Evolutionary conservation across 169 alveolate species (phyloP).

Genomic region (Cyclospora cayetanensis): DNA sequence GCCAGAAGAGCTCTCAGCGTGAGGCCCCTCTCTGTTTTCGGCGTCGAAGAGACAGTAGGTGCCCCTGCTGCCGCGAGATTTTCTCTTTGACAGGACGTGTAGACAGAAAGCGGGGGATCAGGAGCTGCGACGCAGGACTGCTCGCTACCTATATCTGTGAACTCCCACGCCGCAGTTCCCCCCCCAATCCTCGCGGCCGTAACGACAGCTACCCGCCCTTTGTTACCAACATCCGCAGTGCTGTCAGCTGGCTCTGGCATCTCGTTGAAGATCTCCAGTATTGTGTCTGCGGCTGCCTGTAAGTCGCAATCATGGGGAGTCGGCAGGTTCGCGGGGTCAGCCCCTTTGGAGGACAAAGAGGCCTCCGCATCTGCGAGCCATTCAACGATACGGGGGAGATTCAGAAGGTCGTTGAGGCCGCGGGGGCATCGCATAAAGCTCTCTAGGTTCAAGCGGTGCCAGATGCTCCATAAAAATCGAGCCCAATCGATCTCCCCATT

Average conservation of each 20-base stretch:
- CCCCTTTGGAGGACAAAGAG: neutral
- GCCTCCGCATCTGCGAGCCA: neutral
- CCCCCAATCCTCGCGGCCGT: conserved; percentile 44
- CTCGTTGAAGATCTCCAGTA: neutral
- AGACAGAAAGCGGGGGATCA: neutral
- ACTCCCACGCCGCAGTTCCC: neutral
- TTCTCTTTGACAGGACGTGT: neutral
- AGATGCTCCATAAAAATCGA: neutral
- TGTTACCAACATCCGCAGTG: neutral
- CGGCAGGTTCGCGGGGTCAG: neutral
- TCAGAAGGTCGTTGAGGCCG: conserved; percentile 29
- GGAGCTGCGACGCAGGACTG: neutral
- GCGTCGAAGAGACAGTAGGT: neutral
- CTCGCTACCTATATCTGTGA: neutral
- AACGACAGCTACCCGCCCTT: neutral
- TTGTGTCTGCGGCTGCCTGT: neutral
- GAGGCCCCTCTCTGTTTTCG: no score
- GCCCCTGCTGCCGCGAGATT: neutral
- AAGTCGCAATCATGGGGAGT: conserved; percentile 29
- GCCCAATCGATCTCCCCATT: conserved; percentile 55
- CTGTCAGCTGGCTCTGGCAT: neutral
- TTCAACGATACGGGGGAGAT: neutral
- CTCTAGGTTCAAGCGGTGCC: neutral
- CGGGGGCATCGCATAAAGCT: neutral
- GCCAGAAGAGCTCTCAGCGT: neutral